Evolutionary conservation across 441 rosid species (phyloP), one percentile per base, ranked within the genome.

Genomic region (Manihot esculenta): DNA sequence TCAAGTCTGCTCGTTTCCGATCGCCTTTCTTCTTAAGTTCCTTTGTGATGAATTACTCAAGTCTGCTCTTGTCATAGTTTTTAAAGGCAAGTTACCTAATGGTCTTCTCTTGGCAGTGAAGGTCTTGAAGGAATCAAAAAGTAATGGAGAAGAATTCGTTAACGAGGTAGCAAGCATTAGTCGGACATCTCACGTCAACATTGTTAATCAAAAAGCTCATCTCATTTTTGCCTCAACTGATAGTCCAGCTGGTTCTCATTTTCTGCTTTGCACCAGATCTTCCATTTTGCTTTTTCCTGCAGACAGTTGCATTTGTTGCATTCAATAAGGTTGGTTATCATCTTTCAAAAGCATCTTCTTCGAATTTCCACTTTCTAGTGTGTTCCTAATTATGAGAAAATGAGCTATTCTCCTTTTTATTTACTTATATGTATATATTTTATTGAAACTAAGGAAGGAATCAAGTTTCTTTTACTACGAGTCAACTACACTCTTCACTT

Each of bases 241-340:
- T n/a, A n/a, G n/a, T n/a, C n/a, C n/a, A n/a, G n/a, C n/a, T n/a
- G n/a, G 89, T 89, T 54, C 76, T 90, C 27, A 68, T 87, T 71
- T 75, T 82, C 70, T 35, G 84, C 81, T 92, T 88, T 38, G 87
- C 84, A 0, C 74, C 68, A 72, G 97, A 94, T 78, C 82, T 89
- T 57, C 80, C 87, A 17, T 90, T 90, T 81, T 90, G 94, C 85
- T 27, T 92, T 70, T 94, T 92, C 70, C 82, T 88, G 66, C 98
- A 94, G 87, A 94, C 98, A 0, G 87, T 94, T 50, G 97, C 99
- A 30, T 94, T 92, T 30, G 97, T 94, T 18, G 94, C 94, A 47
- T 92, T 94, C 79, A 92, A 92, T 54, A 92, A 92, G 96, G 99
- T 90, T 64, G n/a, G 77, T 27, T n/a, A 12, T 11, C 42, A 24